Evolutionary conservation across 768 basidiomycete species (phyloP).

Genomic region (Pleurotus sapidus): DNA sequence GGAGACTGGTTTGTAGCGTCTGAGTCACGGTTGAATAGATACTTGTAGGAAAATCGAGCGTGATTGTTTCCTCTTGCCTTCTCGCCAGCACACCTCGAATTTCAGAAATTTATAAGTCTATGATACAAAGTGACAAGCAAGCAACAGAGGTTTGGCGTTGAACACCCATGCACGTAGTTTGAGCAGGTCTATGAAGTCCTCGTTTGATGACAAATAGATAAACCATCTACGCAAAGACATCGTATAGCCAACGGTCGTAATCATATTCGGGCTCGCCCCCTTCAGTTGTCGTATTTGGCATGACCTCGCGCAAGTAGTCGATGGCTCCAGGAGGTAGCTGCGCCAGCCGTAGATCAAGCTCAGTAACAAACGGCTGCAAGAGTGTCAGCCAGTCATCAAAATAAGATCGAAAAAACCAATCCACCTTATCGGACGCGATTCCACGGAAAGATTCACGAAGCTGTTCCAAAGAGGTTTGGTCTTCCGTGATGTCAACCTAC

Average conservation of each 20-base stretch:
- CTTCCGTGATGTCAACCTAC: slow-evolving; percentile 94
- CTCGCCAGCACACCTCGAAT: too few species aligned
- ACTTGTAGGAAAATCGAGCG: too few species aligned
- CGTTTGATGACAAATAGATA: too few species aligned
- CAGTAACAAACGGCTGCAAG: slow-evolving; percentile 84
- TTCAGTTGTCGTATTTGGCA: slow-evolving; percentile 59
- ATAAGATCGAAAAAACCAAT: slow-evolving; percentile 9
- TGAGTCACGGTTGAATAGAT: too few species aligned
- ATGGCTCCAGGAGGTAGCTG: slow-evolving; percentile 73
- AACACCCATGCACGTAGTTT: too few species aligned
- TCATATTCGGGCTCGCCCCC: slow-evolving; percentile 70
- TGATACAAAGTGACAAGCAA: too few species aligned
- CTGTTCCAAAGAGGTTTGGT: slow-evolving; percentile 91
- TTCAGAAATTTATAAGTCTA: too few species aligned
- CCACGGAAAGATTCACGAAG: slow-evolving; percentile 92
- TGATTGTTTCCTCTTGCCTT: too few species aligned
- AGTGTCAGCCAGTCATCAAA: slow-evolving; percentile 14
- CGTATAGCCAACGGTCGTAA: slow-evolving; percentile 79
- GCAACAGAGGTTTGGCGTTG: too few species aligned
- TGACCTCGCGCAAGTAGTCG: slow-evolving; percentile 77
- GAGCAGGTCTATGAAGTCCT: too few species aligned
- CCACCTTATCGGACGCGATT: slow-evolving; percentile 85
- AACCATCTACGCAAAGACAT: slow-evolving; percentile 59
- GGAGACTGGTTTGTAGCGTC: too few species aligned
- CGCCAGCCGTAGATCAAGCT: slow-evolving; percentile 85